Percentiles rank a stretch among this genome's conserved stretches.
phyloP scores from a whole-genome alignment of 306 rosid genomes.

The Vigna unguiculata region DNA sequence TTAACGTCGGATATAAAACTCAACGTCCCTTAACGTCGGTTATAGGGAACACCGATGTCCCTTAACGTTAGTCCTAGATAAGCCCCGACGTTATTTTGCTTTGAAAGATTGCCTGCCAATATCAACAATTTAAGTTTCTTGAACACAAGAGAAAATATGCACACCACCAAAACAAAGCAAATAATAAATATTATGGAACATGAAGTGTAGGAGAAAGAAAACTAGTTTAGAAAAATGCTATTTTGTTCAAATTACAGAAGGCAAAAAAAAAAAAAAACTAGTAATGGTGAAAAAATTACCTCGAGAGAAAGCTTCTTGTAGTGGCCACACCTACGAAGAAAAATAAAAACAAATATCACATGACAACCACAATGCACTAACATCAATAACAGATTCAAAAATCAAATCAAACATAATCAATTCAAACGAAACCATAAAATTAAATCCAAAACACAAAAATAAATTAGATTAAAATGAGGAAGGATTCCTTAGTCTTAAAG shows the following conservation, averaged over 20 bases:
- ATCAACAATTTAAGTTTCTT: slow-evolving; percentile 36
- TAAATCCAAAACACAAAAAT: not conserved
- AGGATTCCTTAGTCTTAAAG: slow-evolving; percentile 68
- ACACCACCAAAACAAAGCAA: not conserved
- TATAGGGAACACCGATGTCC: no score
- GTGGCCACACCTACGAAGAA: slow-evolving; percentile 88
- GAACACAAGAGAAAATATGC: not conserved
- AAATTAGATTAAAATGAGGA: slow-evolving; percentile 27
- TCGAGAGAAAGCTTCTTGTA: slow-evolving; percentile 93
- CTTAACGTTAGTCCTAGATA: no score
- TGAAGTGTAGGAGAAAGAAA: not conserved
- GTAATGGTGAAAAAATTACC: slow-evolving; percentile 62
- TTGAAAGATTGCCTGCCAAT: slow-evolving; percentile 79
- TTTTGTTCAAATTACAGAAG: not conserved
- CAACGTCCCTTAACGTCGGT: no score
- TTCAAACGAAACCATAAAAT: not conserved
- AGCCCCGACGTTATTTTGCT: no score
- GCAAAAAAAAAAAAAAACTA: slow-evolving; percentile 10
- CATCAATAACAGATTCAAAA: not conserved
- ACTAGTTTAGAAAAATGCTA: not conserved
- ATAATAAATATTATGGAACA: not conserved
- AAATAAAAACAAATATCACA: not conserved
- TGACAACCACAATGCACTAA: slow-evolving; percentile 24
- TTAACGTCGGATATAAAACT: no score
- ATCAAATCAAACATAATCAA: not conserved